These are phyloP conservation scores for Logfia minima DNA, from an alignment of 129 eudicot species.

Conservation along the genomic window DNA sequence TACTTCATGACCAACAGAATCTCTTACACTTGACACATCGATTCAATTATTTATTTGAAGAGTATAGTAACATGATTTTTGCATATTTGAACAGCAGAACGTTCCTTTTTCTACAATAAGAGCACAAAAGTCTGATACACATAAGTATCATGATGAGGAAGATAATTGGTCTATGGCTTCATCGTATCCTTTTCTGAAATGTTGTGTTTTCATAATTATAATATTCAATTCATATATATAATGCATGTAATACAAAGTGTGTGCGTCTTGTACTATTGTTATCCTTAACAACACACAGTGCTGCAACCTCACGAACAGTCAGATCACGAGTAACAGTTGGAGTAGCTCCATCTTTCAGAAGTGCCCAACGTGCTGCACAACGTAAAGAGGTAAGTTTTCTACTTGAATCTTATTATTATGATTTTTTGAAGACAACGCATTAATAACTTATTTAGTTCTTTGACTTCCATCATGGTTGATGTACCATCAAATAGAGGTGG, in stretches of 20 bases:
- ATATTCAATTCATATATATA: not conserved
- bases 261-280: conserved; percentile 12
- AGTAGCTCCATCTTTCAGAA: conserved; percentile 75
- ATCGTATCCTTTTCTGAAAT: conserved; percentile 72
- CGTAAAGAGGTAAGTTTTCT: conserved; percentile 72
- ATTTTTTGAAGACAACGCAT: not conserved
- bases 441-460: not conserved
- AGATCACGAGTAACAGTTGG: conserved; percentile 75
- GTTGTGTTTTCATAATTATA: not conserved
- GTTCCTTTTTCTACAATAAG: conserved; percentile 49
- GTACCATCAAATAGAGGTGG: not conserved
- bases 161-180: conserved; percentile 92
- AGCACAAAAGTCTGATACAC: conserved; percentile 29
- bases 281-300: conserved; percentile 62
- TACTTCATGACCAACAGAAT: not conserved
- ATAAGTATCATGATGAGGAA: conserved; percentile 65
- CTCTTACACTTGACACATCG: not conserved
- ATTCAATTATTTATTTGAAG: conserved; percentile 7
- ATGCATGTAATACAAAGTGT: conserved; percentile 9
- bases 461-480: not conserved
- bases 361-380: conserved; percentile 58
- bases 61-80: conserved; percentile 32
- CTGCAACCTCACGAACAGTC: conserved; percentile 68
- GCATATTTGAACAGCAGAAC: conserved; percentile 40
- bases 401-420: not conserved